A percentile compares a stretch with the other conserved stretches of the same genome.
Evolutionary conservation across 225 moss, liverwort and hornwort genomes (phyloP).

Genomic region (Thuidium tamariscinum): DNA sequence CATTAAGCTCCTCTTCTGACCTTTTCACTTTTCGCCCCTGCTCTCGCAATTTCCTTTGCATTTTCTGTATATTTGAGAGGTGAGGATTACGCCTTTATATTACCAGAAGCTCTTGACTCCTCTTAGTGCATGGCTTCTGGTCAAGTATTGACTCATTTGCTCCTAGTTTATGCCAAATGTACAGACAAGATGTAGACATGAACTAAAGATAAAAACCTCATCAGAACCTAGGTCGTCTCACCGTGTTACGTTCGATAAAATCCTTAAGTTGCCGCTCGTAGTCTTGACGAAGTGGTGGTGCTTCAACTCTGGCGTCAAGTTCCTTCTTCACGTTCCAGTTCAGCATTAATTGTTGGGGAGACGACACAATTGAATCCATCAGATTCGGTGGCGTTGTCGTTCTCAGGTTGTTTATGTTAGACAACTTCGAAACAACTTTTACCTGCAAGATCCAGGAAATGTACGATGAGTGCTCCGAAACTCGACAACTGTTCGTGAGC

Average conservation of each 20-base stretch:
- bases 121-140: neutral
- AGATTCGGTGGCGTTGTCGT: neutral
- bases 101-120: neutral
- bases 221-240: neutral
- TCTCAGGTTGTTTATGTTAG: slow-evolving; percentile 1
- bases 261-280: slow-evolving; percentile 34
- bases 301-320: neutral
- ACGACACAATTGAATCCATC: slow-evolving; percentile 2
- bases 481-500: neutral
- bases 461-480: neutral
- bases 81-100: neutral
- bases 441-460: slow-evolving; percentile 3
- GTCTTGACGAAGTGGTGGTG: slow-evolving; percentile 12
- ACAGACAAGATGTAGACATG: neutral
- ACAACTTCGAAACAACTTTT: slow-evolving; percentile 19
- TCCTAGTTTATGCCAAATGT: neutral
- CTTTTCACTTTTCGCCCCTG: slow-evolving; percentile 41
- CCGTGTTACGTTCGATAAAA: slow-evolving; percentile 40
- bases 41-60: slow-evolving; percentile 40
- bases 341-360: slow-evolving; percentile 25
- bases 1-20: slow-evolving; percentile 32
- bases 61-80: slow-evolving; percentile 17
- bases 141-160: neutral
- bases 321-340: slow-evolving; percentile 35
- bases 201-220: neutral